Base-by-base conservation (phyloP, 345 rosid genomes). In the Trapa bicornis region DNA sequence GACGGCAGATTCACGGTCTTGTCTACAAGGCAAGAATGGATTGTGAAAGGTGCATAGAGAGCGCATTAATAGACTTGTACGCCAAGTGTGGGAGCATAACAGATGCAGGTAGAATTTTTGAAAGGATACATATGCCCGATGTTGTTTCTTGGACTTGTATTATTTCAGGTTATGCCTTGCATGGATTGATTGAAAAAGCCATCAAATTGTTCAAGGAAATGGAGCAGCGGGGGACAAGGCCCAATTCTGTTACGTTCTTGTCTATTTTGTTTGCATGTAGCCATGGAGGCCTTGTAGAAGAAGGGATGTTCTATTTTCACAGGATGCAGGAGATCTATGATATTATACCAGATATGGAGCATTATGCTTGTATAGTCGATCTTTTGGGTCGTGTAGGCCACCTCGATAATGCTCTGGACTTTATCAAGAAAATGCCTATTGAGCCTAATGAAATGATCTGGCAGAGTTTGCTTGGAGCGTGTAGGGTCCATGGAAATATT, bases 331-430 rank as follows among this genome's bases (percentile, higher is more conserved):
- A 67, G 41, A 80, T 73, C 41, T 67, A 71, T 36, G 70, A 73
- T 43, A 65, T 83, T 68, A 71, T 68, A 65, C 84, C 79, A 8
- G 80, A 78, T 65, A 81, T 78, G 60, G 84, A 80, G 69, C 88
- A 87, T 70, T 83, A 85, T 71, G 90, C 88, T 45, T 83, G 85
- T 75, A 79, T 87, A 71, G 83, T 83, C 65, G 93, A 85, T 79
- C 81, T 87, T 64, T 76, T 87, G 9, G 87, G 88, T 11, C 88
- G 85, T 12, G 77, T 80, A 11, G 90, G 89, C n/a, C 78, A 69
- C 63, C 67, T 85, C 35, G 68, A 72, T 29, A 85, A 87, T 72
- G 89, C 89, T 7, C 75, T 75, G 78, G 65, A 76, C 43, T 80
- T 87, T 54, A 82, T 87, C 58, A 65, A 66, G 50, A 71, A 71